phyloP scores from a whole-genome alignment of 2,329 filamentous ascomycete genomes.

The Metarhizium album region DNA sequence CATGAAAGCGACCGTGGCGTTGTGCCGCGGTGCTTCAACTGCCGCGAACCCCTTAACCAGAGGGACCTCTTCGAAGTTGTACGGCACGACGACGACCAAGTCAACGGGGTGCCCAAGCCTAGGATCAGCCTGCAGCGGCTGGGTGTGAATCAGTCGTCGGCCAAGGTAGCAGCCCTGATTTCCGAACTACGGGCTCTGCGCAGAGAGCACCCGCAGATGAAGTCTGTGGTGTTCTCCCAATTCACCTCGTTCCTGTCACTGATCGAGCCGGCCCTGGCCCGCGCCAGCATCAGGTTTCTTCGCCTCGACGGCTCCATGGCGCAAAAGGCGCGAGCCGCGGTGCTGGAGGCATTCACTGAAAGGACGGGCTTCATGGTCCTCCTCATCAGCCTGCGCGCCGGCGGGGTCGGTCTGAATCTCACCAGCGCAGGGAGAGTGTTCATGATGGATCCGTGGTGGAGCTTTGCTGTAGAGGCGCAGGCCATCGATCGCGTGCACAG shows the following conservation, averaged over 20 bases:
- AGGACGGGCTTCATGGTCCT: slow-evolving; percentile 56
- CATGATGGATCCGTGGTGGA: slow-evolving; percentile 99
- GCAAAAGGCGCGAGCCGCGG: slow-evolving; percentile 71
- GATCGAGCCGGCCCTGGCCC: slow-evolving; percentile 68
- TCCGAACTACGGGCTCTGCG: slow-evolving; percentile 61
- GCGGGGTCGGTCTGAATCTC: slow-evolving; percentile 87
- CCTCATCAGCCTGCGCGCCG: slow-evolving; percentile 75
- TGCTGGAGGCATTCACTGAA: slow-evolving; percentile 62
- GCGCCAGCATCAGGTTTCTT: slow-evolving; percentile 65
- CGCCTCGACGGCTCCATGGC: slow-evolving; percentile 85
- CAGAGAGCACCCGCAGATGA: slow-evolving; percentile 55
- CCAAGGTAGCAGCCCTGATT: slow-evolving; percentile 77
- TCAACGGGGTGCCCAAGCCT: slow-evolving; percentile 32
- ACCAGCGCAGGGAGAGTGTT: slow-evolving; percentile 83
- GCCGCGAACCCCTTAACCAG: slow-evolving; percentile 69
- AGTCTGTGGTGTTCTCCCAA: slow-evolving; percentile 91
- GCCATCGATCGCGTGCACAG: slow-evolving; percentile 96
- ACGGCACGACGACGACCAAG: slow-evolving; percentile 58
- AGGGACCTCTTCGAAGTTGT: slow-evolving; percentile 90
- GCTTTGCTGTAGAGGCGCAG: slow-evolving; percentile 90
- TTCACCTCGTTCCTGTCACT: slow-evolving; percentile 94
- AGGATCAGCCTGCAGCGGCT: slow-evolving; percentile 51
- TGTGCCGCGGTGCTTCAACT: slow-evolving; percentile 78
- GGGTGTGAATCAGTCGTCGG: slow-evolving; percentile 60
- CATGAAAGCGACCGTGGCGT: slow-evolving; percentile 72